A percentile compares a stretch with the other conserved stretches of the same genome.
These are phyloP conservation scores for Talaromyces sp. DNA, from an alignment of 2,329 filamentous ascomycete species.

Conservation along the genomic window DNA sequence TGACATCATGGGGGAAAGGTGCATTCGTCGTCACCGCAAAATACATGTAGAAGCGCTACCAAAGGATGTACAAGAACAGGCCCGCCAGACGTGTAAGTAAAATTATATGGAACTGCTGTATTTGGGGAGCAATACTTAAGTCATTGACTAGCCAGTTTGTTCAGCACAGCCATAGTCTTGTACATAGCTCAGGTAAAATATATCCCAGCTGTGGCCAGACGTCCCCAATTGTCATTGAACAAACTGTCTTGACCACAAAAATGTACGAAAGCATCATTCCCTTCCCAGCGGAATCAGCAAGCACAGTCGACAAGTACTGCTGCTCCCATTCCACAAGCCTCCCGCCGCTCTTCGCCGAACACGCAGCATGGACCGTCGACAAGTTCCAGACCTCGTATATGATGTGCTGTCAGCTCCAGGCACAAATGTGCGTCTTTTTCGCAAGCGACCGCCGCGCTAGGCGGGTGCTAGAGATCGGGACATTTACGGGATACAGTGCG, in stretches of 20 bases:
- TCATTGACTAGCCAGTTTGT: too few relatives aligned
- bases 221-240: too few relatives aligned
- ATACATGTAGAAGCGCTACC: too few relatives aligned
- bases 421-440: conserved; percentile 2
- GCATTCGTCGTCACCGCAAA: too few relatives aligned
- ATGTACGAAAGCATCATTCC: not conserved
- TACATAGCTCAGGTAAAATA: too few relatives aligned
- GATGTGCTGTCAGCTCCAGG: conserved; percentile 11
- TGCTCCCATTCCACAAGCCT: not conserved
- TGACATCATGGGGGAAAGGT: too few relatives aligned
- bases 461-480: conserved; percentile 11
- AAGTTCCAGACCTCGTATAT: conserved; percentile 9
- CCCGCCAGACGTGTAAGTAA: too few relatives aligned
- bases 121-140: too few relatives aligned
- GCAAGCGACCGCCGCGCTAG: conserved; percentile 6
- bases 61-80: too few relatives aligned
- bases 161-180: too few relatives aligned
- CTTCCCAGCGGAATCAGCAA: not conserved
- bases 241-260: not conserved
- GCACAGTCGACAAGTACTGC: not conserved
- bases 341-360: not conserved
- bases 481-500: conserved; percentile 9
- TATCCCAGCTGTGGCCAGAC: too few relatives aligned
- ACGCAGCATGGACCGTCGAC: not conserved
- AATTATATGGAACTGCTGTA: too few relatives aligned